Percentiles rank a stretch among this genome's conserved stretches.
Conservation (phyloP, 2,329 filamentous ascomycete species). For the Hypoxylon sp. region DNA sequence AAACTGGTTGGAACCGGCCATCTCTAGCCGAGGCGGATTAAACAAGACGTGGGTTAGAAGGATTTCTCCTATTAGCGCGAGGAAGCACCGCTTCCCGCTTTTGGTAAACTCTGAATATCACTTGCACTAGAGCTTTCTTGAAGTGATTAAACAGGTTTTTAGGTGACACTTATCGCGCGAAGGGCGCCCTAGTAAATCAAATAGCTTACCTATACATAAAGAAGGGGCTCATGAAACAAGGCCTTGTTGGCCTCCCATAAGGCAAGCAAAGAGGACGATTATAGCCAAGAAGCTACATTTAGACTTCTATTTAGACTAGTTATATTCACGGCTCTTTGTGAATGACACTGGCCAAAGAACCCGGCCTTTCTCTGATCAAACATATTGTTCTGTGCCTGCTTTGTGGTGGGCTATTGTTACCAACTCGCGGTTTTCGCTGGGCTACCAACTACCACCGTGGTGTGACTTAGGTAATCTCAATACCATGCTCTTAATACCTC, state of each 20-base stretch:
- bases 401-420: constrained; percentile 34
- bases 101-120: neutral
- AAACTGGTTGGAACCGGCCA: constrained; percentile 20
- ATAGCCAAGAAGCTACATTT: neutral
- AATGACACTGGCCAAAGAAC: constrained; percentile 11
- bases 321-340: neutral
- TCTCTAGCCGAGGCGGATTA: constrained; percentile 9
- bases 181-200: neutral
- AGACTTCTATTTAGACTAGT: neutral
- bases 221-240: constrained; percentile 9
- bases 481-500: constrained; percentile 35
- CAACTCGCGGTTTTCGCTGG: constrained; percentile 13
- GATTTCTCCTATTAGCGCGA: constrained; percentile 7
- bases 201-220: constrained; percentile 9
- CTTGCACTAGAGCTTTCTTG: neutral
- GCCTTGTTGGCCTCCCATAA: neutral
- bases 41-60: neutral
- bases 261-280: neutral
- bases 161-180: neutral
- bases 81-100: constrained; percentile 9
- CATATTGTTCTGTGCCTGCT: constrained; percentile 42
- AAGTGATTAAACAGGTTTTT: neutral
- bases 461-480: constrained; percentile 14
- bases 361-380: constrained; percentile 27
- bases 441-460: constrained; percentile 15